Evolutionary conservation across 768 basidiomycete species (phyloP), one percentile per base, ranked within the genome.

Genomic region (Tricholomella constricta): DNA sequence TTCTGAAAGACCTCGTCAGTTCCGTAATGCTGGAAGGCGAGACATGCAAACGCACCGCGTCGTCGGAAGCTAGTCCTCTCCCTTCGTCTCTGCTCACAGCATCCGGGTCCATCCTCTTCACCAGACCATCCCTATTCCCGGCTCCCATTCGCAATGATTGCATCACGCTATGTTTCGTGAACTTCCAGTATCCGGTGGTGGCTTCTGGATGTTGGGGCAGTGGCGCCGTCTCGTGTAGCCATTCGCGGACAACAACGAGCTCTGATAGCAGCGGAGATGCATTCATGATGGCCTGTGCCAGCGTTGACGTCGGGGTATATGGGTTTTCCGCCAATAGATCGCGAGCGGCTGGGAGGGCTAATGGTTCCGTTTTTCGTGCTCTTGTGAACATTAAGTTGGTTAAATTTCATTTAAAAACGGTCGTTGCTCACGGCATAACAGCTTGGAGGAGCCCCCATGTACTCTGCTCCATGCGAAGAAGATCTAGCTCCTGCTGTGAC

Each of bases 191-290:
- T 2, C 89, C 91, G 0, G 84, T 87, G 5, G 85, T 86, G 19
- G 87, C 85, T 61, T 89, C 91, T 1, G 86, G 86, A 37, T 78
- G 75, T 26, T 74, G 68, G 0, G 81, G 80, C n/a, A 75, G 52
- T 0, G 84, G 80, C 0, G 89, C 88, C 0, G 81, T 87, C 36
- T 91, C 88, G 56, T 92, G 89, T 1, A 93, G 76, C 92, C 92
- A 94, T 66, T 93, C 90, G n/a, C 89, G 83, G 7, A 93, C 85
- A 38, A 89, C 84, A 41, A 90, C 76, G 49, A 93, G 88, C 55
- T 92, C 91, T 0, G 81, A 70, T 31, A 93, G 82, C 2, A 86
- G 75, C 0, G 82, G 42, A 5, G 42, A 43, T 14, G 81, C 70
- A 43, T 80, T 70, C 76, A 94, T 79, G 45, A 91, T 81, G 2